phyloP scores from a whole-genome alignment of 2,329 filamentous ascomycete species.

The Colletotrichum graminicola region DNA sequence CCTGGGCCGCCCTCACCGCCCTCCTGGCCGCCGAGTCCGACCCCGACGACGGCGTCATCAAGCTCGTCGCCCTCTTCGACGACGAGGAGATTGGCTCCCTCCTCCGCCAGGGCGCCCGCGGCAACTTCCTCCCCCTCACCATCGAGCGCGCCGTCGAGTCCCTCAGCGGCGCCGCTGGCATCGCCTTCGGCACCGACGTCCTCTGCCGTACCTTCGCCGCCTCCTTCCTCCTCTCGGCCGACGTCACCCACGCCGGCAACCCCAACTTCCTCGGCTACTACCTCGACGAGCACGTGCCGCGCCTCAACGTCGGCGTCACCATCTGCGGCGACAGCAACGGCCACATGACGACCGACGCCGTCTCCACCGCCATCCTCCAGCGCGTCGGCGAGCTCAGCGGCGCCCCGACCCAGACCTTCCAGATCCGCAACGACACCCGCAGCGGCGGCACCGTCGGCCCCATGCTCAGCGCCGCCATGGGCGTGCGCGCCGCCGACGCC shows the following conservation, averaged over 20 bases:
- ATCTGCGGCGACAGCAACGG: slow-evolving; percentile 88
- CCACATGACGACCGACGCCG: slow-evolving; percentile 94
- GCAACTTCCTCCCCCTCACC: slow-evolving; percentile 86
- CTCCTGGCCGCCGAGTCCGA: slow-evolving; percentile 76
- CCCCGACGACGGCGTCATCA: slow-evolving; percentile 76
- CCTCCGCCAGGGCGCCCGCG: slow-evolving; percentile 87
- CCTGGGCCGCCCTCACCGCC: slow-evolving; percentile 88
- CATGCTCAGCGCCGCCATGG: slow-evolving; percentile 84
- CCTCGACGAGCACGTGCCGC: slow-evolving; percentile 85
- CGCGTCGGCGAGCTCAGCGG: slow-evolving; percentile 81
- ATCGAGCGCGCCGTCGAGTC: slow-evolving; percentile 86
- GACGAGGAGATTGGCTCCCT: slow-evolving; percentile 96
- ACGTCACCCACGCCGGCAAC: slow-evolving; percentile 94
- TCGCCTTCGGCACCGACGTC: slow-evolving; percentile 68
- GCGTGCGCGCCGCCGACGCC: slow-evolving; percentile 86
- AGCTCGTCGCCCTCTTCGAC: slow-evolving; percentile 94
- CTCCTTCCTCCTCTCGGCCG: slow-evolving; percentile 91
- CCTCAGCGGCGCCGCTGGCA: slow-evolving; percentile 63
- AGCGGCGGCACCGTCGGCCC: slow-evolving; percentile 96
- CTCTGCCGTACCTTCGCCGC: slow-evolving; percentile 88
- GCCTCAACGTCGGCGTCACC: slow-evolving; percentile 88
- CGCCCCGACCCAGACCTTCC: slow-evolving; percentile 85
- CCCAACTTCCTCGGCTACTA: slow-evolving; percentile 92
- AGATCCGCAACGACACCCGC: slow-evolving; percentile 92
- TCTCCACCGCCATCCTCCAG: slow-evolving; percentile 84